Evolutionary conservation across 2,329 filamentous ascomycete genomes (phyloP), one percentile per base, ranked within the genome.

Genomic region (Thelonectria blattea): DNA sequence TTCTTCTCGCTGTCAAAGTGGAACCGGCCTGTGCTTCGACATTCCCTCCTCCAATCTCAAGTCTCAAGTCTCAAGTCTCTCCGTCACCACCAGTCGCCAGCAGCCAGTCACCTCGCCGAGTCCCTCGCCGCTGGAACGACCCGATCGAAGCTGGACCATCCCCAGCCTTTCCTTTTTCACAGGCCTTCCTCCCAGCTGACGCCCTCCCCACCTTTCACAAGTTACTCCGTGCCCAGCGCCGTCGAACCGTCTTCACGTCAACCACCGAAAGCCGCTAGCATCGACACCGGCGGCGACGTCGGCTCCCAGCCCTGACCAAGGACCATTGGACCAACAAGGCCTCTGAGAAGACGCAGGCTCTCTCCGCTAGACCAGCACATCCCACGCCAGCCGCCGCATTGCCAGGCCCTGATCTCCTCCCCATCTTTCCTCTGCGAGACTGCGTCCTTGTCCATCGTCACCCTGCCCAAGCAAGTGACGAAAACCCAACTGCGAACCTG

Each of bases 401-500:
- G 59, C 66, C 60, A 61, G 62, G 61, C 52, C 56, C 65, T 64
- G 51, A 61, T 53, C 59, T 62, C 27, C 30, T 30, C 57, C 56
- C 45, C 52, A 27, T 46, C 43, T 49, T 48, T 50, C 51, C 56
- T 39, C 48, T 34, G 27, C 8, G 27, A 24, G 22, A 30, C 8
- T 30, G 49, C 30, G 41, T 54, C 60, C 47, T 60, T 41, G 63
- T 49, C 61, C 61, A 64, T 68, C 68, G 61, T 70, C 68, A 67
- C 67, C 61, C 68, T 68, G 62, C 67, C 59, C 58, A 43, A 54
- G 65, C 66, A 59, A 58, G 56, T 37, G 46, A 51, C 57, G 39
- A 59, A 37, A 51, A 58, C 42, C 37, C 57, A 53, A 58, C 62
- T 54, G 46, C 63, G 42, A 56, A 65, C 56, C 61, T 58, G 58